Evolutionary conservation across 768 basidiomycete genomes (phyloP).

Genomic region (Sutorius australiensis): DNA sequence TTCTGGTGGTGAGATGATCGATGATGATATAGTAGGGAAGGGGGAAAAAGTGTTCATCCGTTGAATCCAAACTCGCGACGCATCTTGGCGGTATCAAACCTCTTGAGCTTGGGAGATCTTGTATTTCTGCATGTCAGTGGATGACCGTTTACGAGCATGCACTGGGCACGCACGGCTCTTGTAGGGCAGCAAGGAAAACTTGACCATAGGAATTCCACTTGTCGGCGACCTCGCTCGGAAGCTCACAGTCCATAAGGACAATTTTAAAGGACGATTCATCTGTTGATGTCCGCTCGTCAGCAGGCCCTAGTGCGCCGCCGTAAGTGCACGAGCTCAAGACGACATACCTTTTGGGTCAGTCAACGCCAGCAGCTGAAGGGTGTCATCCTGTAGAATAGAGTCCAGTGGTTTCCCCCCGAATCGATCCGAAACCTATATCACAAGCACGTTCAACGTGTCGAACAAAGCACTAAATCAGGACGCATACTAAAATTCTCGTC

Average conservation of each 20-base stretch:
- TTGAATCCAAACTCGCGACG: conserved; percentile 33
- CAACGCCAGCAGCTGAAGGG: conserved; percentile 23
- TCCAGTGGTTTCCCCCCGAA: conserved; percentile 2
- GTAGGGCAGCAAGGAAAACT: conserved; percentile 18
- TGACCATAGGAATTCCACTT: conserved; percentile 22
- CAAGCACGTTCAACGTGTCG: neutral
- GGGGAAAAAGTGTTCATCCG: conserved; percentile 10
- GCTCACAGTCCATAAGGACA: conserved; percentile 20
- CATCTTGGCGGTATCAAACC: conserved; percentile 26
- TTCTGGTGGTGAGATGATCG: neutral
- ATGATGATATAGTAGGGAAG: too few relatives aligned
- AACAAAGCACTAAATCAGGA: neutral
- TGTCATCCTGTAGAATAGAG: conserved; percentile 22
- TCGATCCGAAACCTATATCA: conserved; percentile 15
- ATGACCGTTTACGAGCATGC: neutral
- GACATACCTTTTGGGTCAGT: conserved; percentile 18
- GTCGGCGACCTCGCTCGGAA: conserved; percentile 2
- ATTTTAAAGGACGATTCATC: conserved; percentile 11
- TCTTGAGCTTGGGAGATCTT: conserved; percentile 1
- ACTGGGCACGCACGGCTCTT: conserved; percentile 12
- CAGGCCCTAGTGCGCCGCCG: neutral
- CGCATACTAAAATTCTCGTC: conserved; percentile 18
- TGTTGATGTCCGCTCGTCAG: conserved; percentile 4
- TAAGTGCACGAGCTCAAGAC: neutral
- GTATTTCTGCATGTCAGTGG: neutral